Conservation (phyloP, 306 rosid genomes). For the Acacia crassicarpa region DNA sequence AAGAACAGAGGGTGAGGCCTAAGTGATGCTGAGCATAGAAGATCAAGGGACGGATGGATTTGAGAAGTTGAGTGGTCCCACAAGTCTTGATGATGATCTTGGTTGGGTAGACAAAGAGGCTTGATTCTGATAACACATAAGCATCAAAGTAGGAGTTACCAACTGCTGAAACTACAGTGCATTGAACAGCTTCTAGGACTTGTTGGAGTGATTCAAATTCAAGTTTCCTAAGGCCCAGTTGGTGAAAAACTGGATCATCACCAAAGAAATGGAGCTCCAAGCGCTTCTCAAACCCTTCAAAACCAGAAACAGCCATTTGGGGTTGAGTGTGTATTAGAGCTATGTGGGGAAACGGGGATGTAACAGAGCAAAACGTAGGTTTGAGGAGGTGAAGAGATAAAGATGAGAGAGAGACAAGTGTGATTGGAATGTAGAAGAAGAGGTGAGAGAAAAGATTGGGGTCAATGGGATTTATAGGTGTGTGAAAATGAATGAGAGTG, state of each 20-base stretch:
- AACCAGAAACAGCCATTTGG: conserved; percentile 82
- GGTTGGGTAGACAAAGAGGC: conserved; percentile 93
- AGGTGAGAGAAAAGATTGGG: conserved; percentile 62
- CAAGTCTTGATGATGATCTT: conserved; percentile 95
- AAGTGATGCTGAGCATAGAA: conserved; percentile 53
- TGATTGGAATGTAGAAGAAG: conserved; percentile 30
- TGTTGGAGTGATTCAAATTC: conserved; percentile 61
- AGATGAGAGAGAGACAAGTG: conserved; percentile 29
- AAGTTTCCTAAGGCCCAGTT: conserved; percentile 65
- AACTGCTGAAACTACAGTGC: conserved; percentile 94
- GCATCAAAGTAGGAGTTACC: conserved; percentile 84
- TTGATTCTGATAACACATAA: conserved; percentile 88
- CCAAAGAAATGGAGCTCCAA: conserved; percentile 92
- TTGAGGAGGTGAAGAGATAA: conserved; percentile 18
- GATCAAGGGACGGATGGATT: conserved; percentile 74
- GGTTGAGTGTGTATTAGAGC: neutral
- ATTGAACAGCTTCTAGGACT: conserved; percentile 73
- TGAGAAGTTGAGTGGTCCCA: conserved; percentile 98
- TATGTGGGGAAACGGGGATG: conserved; percentile 15
- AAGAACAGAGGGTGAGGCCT: conserved; percentile 64
- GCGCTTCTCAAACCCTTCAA: conserved; percentile 93
- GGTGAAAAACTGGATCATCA: conserved; percentile 55
- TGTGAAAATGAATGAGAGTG: conserved; percentile 35
- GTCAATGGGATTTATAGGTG: conserved; percentile 76
- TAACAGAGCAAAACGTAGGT: conserved; percentile 37